phyloP scores from a whole-genome alignment of 345 rosid genomes.

The Rhodomyrtus tomentosa region DNA sequence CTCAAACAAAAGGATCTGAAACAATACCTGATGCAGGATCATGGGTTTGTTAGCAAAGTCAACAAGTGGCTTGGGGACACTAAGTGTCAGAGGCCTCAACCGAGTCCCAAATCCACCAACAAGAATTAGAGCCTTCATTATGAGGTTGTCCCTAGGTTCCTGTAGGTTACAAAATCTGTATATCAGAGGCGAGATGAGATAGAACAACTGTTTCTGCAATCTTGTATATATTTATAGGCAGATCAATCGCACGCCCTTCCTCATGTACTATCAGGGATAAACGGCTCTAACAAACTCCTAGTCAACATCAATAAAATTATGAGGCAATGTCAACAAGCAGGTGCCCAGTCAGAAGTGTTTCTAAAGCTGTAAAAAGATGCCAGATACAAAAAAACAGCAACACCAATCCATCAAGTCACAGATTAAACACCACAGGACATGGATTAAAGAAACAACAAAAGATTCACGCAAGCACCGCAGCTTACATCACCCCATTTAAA shows the following conservation, averaged over 20 bases:
- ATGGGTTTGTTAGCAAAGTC: slow-evolving; percentile 98
- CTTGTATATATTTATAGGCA: not conserved
- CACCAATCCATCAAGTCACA: not conserved
- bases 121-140: slow-evolving; percentile 97
- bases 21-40: slow-evolving; percentile 94
- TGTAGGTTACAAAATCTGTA: slow-evolving; percentile 9
- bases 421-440: not conserved
- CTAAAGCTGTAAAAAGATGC: not conserved
- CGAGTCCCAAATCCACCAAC: slow-evolving; percentile 99
- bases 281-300: not conserved
- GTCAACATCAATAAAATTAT: no score
- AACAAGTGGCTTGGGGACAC: slow-evolving; percentile 95
- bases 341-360: not conserved
- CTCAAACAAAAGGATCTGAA: not conserved
- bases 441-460: not conserved
- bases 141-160: slow-evolving; percentile 23
- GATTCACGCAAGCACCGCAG: not conserved
- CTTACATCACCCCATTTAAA: not conserved
- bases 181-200: not conserved
- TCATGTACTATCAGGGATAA: not conserved
- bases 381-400: not conserved
- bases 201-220: not conserved
- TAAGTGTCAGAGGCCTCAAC: slow-evolving; percentile 95
- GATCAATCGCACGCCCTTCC: not conserved
- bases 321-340: not conserved